phyloP scores from a whole-genome alignment of 192 early-diverging fungal genomes.

The Kickxella alabastrina region DNA sequence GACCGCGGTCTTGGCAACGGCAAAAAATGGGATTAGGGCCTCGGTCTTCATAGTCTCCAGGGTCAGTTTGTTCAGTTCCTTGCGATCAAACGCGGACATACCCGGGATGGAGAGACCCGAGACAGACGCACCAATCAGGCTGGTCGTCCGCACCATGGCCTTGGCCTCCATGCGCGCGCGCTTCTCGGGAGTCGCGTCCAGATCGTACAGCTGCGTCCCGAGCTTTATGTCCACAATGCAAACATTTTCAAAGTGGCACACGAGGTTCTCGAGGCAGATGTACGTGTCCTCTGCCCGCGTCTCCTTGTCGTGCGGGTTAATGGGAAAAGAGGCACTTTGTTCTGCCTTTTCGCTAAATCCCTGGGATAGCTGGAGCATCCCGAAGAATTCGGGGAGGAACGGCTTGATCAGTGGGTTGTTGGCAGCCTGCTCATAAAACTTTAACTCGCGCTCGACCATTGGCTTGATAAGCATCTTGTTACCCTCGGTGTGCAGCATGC shows the following conservation, averaged over 20 bases:
- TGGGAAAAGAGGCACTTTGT: background rate
- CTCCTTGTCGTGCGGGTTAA: background rate
- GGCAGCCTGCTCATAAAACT: constrained; percentile 68
- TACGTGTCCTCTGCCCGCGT: constrained; percentile 12
- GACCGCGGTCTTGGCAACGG: constrained; percentile 34
- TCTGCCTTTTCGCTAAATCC: background rate
- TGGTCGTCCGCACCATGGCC: constrained; percentile 64
- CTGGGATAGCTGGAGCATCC: constrained; percentile 44
- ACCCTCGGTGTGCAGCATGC: constrained; percentile 58
- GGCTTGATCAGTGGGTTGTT: constrained; percentile 49
- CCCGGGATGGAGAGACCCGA: background rate
- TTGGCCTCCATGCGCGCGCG: constrained; percentile 58
- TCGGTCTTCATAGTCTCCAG: constrained; percentile 49
- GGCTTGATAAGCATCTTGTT: constrained; percentile 72
- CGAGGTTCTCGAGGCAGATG: constrained; percentile 76
- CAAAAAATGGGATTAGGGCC: constrained; percentile 66
- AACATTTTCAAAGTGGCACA: constrained; percentile 62
- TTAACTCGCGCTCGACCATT: constrained; percentile 56
- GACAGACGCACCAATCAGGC: background rate
- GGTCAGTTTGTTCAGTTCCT: constrained; percentile 27
- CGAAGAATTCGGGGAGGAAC: constrained; percentile 71
- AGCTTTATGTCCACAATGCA: constrained; percentile 88
- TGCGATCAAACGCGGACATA: constrained; percentile 23
- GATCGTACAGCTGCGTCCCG: constrained; percentile 72
- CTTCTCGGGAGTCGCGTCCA: constrained; percentile 71